Percentiles rank a stretch among this genome's conserved stretches.
Conservation (phyloP, 2,329 filamentous ascomycete genomes). For the Didymella keratinophila region DNA sequence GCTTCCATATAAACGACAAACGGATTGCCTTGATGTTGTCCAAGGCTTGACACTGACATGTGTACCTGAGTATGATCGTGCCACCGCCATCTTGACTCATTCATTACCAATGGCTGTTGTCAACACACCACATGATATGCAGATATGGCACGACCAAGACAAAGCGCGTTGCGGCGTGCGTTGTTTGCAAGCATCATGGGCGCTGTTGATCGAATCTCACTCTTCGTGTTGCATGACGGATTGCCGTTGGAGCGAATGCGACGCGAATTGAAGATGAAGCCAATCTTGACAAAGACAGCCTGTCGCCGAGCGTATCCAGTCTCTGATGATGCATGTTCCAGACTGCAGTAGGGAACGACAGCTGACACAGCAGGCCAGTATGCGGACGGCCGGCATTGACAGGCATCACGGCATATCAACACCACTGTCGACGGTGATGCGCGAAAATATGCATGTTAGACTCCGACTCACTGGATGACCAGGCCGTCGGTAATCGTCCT, state of each 20-base stretch:
- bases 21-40: no score
- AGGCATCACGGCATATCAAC: not conserved
- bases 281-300: not conserved
- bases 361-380: constrained; percentile 7
- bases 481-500: constrained; percentile 1
- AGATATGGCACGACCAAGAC: not conserved
- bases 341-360: not conserved
- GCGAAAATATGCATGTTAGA: not conserved
- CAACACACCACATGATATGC: not conserved
- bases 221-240: not conserved
- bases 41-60: not conserved
- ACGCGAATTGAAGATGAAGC: not conserved
- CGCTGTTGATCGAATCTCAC: not conserved
- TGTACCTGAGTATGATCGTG: not conserved
- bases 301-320: not conserved
- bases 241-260: no score
- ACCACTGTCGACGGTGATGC: not conserved
- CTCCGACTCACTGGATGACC: not conserved
- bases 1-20: not conserved
- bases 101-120: not conserved
- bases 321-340: not conserved
- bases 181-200: not conserved
- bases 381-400: not conserved
- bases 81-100: not conserved
- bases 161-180: not conserved